Base-by-base conservation (phyloP, 2,329 filamentous ascomycete genomes). In the Diaporthe batatas region DNA sequence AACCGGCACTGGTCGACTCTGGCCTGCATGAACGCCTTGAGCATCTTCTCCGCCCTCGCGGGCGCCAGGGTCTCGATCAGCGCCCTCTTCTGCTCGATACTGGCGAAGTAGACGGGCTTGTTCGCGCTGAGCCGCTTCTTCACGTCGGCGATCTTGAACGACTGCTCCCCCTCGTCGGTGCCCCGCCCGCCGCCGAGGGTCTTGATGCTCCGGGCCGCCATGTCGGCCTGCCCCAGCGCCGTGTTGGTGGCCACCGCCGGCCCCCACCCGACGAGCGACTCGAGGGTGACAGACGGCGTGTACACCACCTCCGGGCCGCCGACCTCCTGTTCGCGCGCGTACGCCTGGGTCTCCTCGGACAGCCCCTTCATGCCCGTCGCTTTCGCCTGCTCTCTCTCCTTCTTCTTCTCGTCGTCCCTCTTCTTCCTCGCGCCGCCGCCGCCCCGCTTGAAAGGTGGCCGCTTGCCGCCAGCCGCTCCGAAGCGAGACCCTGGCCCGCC, bases 31-130 rank as follows among this genome's bases (percentile, higher is more conserved):
- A 75, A 78, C 67, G 73, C 76, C 54, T 75, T 72, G 58, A 75
- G 72, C 1, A 57, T 7, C 59, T 42, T 73, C 2, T 71, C 54
- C 54, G n/a, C 47, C 73, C 64, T 73, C 23, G 58, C 73, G n/a
- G 69, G 73, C 44, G 80, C 76, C 34, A 68, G 73, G 34, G 77
- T 73, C 57, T 78, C 49, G 16, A 65, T 74, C 54, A 71, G 71
- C 10, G 62, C 76, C n/a, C 75, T 54, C 53, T 75, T 70, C 78
- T 81, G 80, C 70, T 77, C 79, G 39, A 75, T 32, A 25, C 76
- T 79, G 72, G 83, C 81, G 75, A 85, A 81, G 72, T 84, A 85
- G 5, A 83, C 73, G n/a, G 82, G 83, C 72, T 76, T 75, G 73
- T 78, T 78, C 44, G 79, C 67, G 18, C 65, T 69, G 57, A 76